These are phyloP conservation scores for Neopestalotiopsis rosae DNA, from an alignment of 2,329 filamentous ascomycete species.

Conservation along the genomic window DNA sequence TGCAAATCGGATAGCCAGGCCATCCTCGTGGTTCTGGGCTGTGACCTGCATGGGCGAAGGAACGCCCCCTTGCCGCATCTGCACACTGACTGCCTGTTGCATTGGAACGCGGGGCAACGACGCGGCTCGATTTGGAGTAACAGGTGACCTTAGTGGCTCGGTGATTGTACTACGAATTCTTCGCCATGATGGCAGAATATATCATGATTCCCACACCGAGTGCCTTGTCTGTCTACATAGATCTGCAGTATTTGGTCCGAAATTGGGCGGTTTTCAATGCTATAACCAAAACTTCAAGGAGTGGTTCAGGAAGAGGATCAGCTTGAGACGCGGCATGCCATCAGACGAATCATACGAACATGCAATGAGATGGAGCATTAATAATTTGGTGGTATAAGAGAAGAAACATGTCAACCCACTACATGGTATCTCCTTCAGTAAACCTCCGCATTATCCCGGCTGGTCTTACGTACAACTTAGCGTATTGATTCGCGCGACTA, in stretches of 20 bases:
- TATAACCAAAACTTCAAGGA: no score
- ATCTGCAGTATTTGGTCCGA: no score
- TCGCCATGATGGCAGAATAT: constrained; percentile 15
- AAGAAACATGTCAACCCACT: neutral
- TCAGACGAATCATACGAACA: neutral
- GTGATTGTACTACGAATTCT: neutral
- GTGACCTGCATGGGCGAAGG: neutral
- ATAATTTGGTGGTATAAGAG: neutral
- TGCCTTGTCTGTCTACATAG: no score
- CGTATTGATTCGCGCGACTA: constrained; percentile 12
- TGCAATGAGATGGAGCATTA: neutral
- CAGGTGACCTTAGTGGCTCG: neutral
- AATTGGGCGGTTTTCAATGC: no score
- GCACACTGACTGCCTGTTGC: neutral
- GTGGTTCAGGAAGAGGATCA: no score
- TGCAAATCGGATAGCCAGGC: constrained; percentile 11
- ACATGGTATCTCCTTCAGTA: neutral
- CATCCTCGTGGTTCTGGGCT: constrained; percentile 3
- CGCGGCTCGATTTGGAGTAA: constrained; percentile 4
- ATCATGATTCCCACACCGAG: neutral
- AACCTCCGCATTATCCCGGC: constrained; percentile 1
- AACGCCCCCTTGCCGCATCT: neutral
- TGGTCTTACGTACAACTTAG: constrained; percentile 11
- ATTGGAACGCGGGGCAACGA: constrained; percentile 6
- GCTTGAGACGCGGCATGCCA: no score